Evolutionary conservation across 1,284 basidiomycete species (phyloP).

Genomic region (Puccinia triticina): DNA sequence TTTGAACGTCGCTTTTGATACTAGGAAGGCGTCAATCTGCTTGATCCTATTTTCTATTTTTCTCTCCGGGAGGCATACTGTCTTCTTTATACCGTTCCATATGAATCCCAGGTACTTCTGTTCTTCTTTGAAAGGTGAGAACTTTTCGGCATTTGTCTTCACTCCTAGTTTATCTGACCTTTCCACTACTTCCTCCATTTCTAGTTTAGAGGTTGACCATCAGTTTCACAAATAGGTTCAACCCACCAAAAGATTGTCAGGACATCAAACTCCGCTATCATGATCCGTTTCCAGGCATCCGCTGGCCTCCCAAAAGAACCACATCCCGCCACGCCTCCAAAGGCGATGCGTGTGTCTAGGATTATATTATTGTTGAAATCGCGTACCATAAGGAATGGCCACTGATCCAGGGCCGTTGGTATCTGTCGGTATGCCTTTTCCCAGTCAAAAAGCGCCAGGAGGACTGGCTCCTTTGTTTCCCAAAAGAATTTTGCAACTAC

Average conservation of each 20-base stretch:
- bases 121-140: too few relatives aligned
- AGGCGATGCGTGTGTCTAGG: too few relatives aligned
- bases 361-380: too few relatives aligned
- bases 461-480: too few relatives aligned
- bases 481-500: too few relatives aligned
- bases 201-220: not conserved
- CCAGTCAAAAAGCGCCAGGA: too few relatives aligned
- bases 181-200: not conserved
- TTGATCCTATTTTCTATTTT: not conserved
- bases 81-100: not conserved
- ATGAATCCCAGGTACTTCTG: too few relatives aligned
- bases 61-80: not conserved
- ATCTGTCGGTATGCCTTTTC: too few relatives aligned
- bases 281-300: not conserved
- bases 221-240: not conserved
- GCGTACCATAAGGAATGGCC: too few relatives aligned
- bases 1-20: too few relatives aligned
- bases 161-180: not conserved
- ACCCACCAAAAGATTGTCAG: not conserved
- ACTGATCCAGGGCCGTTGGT: too few relatives aligned
- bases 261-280: not conserved
- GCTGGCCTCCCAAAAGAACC: not conserved
- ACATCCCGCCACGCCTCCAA: not conserved
- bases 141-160: not conserved
- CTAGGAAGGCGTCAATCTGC: too few relatives aligned